Evolutionary conservation across 208 protist species (phyloP).

Genomic region (Endotrypanum monterogeii): DNA sequence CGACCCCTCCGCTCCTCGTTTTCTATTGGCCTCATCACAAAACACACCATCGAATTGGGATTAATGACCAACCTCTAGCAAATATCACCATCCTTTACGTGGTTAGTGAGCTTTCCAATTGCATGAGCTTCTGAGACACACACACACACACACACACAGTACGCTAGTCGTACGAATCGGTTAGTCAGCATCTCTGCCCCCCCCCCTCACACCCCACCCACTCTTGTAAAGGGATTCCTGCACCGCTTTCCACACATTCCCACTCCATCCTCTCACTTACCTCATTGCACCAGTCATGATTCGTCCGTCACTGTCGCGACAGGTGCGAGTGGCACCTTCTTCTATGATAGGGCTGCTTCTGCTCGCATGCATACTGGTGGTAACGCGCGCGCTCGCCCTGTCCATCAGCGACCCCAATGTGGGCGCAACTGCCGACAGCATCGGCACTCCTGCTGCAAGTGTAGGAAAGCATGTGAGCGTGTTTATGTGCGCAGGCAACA

Average conservation of each 20-base stretch:
- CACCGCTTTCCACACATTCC: neutral
- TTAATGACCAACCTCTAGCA: neutral
- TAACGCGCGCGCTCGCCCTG: slow-evolving; percentile 12
- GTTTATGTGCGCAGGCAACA: slow-evolving; percentile 57
- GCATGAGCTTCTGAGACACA: neutral
- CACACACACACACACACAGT: neutral
- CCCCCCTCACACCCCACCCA: neutral
- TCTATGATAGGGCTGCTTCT: slow-evolving; percentile 13
- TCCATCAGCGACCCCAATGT: neutral
- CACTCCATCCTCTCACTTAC: neutral
- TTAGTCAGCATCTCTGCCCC: neutral
- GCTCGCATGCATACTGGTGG: slow-evolving; percentile 13
- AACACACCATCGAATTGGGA: neutral
- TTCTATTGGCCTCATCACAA: neutral
- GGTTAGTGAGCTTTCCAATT: neutral
- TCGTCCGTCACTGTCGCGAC: no score
- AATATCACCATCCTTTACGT: neutral
- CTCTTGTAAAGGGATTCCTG: neutral
- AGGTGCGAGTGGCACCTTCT: neutral
- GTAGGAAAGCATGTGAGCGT: slow-evolving; percentile 11
- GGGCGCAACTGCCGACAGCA: neutral
- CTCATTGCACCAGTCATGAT: neutral
- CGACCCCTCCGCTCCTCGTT: neutral
- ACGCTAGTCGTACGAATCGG: no score
- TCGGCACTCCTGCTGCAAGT: neutral